Conservation (phyloP, 1,284 basidiomycete genomes). For the Vanrija sp. region DNA sequence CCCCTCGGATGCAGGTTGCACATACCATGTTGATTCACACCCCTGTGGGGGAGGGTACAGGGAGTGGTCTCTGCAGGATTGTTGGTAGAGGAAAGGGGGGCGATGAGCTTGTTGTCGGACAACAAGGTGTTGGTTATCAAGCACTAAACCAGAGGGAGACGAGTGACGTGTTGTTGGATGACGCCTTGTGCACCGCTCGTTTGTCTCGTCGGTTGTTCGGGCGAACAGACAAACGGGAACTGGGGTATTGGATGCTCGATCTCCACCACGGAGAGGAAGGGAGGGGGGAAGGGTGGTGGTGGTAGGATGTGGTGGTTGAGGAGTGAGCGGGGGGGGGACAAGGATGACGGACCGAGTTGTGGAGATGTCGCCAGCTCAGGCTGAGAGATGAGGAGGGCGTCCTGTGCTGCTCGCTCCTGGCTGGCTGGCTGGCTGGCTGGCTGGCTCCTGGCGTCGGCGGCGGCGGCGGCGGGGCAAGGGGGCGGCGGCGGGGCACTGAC, state of each 20-base stretch:
- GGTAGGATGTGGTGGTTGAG: background rate
- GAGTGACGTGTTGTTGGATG: too few relatives aligned
- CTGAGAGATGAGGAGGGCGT: too few relatives aligned
- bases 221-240: constrained; percentile 2
- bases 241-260: background rate
- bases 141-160: too few relatives aligned
- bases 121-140: background rate
- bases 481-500: too few relatives aligned
- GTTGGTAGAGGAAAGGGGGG: background rate
- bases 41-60: constrained; percentile 11
- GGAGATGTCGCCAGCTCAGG: too few relatives aligned
- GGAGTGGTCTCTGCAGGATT: background rate
- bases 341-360: too few relatives aligned
- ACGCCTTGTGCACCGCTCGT: too few relatives aligned
- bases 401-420: too few relatives aligned
- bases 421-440: too few relatives aligned
- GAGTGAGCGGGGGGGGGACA: background rate
- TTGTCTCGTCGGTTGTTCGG: constrained; percentile 1
- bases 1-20: background rate
- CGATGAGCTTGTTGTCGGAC: background rate
- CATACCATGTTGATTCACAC: constrained; percentile 25
- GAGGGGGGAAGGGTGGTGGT: background rate
- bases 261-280: background rate
- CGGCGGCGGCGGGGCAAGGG: too few relatives aligned
- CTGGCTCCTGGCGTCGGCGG: too few relatives aligned